Base-by-base conservation (phyloP, 2,329 filamentous ascomycete genomes). In the Penicillium sp. region DNA sequence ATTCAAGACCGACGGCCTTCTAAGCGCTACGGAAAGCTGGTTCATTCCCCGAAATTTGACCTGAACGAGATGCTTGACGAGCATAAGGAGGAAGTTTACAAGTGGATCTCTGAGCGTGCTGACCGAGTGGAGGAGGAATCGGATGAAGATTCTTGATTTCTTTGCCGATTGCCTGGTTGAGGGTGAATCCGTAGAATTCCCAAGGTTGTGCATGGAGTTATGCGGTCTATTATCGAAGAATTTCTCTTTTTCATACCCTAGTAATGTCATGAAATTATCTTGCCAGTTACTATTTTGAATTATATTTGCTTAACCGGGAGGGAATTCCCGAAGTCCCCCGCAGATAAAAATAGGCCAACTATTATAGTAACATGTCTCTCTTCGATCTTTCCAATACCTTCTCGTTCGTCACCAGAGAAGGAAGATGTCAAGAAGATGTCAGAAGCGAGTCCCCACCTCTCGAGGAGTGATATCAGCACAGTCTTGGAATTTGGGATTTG, bases 51-150 rank as follows among this genome's bases (percentile, higher is more conserved):
- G 1, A 72, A 76, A 19, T 70, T 71, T 2, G 73, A 75, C 1
- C 71, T 86, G 41, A 81, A 81, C 58, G 80, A 84, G 44, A 87
- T 87, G 83, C 75, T 87, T 48, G 63, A 75, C 19, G 72, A 78
- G 55, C 82, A 86, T 67, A 75, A 78, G 57, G 70, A 78, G 2
- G 74, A 81, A 21, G 81, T 86, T 2, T 77, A 76, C 50, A 65
- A 75, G 10, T 75, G 77, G 64, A 74, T 87, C 34, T 64, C 75
- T 31, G 71, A 72, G n/a, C 73, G 74, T 36, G 67, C 72, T 4
- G 70, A 70, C 13, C 57, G 43, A 1, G 55, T 61, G 25, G 66
- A 68, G 16, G 67, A 70, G 25, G 67, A 70, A 11, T 65, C 70
- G 34, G 66, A 64, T 25, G 64, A 63, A 40, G 56, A 45, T 19